Conservation (phyloP, 164 flowering plant species). For the Tetracentron sinense region DNA sequence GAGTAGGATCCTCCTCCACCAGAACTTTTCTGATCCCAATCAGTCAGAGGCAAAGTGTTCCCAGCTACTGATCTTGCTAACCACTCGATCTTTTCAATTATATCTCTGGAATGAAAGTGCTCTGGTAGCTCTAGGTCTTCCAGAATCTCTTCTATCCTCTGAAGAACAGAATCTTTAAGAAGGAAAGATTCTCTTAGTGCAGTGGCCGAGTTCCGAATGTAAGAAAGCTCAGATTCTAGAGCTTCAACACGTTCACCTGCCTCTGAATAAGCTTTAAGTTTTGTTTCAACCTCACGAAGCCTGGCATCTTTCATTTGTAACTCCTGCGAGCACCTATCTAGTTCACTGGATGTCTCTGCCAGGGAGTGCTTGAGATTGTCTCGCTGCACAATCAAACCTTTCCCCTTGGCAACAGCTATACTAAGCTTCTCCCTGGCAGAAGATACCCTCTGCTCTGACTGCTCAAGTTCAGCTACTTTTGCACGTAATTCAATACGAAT, state of each 20-base stretch:
- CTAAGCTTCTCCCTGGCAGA: constrained; percentile 92
- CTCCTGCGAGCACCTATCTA: constrained; percentile 73
- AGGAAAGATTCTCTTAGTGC: constrained; percentile 91
- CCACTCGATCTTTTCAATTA: constrained; percentile 89
- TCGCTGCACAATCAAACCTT: constrained; percentile 87
- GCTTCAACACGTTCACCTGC: constrained; percentile 98
- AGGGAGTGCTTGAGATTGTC: constrained; percentile 78
- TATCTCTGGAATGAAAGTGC: constrained; percentile 72
- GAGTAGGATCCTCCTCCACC: constrained; percentile 60
- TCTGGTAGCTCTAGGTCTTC: constrained; percentile 96
- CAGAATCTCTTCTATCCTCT: constrained; percentile 89
- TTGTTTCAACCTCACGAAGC: constrained; percentile 62
- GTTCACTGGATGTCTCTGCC: constrained; percentile 66
- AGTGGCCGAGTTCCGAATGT: constrained; percentile 95
- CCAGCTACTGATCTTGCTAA: constrained; percentile 65
- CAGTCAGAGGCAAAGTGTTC: constrained; percentile 46
- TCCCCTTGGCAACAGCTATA: constrained; percentile 95
- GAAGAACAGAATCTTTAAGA: constrained; percentile 88
- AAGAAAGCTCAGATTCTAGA: constrained; percentile 93
- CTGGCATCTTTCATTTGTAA: constrained; percentile 58
- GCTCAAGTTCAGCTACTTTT: constrained; percentile 72
- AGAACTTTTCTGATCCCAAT: constrained; percentile 75
- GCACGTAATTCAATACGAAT: constrained; percentile 42
- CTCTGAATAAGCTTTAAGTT: constrained; percentile 70
- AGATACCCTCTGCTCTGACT: constrained; percentile 81